Conservation (phyloP, 1,284 basidiomycete species). For the Athelia sp. region DNA sequence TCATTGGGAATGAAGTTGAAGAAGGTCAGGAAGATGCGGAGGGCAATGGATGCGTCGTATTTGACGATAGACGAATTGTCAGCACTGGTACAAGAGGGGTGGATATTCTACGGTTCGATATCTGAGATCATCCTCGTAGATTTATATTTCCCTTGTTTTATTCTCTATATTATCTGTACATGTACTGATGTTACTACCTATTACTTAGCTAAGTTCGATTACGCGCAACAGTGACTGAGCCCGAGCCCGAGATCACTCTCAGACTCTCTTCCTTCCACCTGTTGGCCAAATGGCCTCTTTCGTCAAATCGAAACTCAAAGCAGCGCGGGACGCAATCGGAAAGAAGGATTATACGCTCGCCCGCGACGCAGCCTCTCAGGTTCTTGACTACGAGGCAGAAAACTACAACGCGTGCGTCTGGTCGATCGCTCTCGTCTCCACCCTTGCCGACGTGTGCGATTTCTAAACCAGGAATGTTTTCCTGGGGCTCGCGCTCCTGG, state of each 20-base stretch:
- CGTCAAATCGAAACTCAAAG: constrained; percentile 73
- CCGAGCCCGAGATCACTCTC: not conserved
- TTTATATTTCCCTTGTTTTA: too few species aligned
- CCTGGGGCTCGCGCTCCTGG: constrained; percentile 71
- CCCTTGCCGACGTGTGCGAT: constrained; percentile 1
- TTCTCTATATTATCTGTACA: too few species aligned
- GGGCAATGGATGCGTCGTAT: constrained; percentile 47
- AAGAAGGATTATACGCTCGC: constrained; percentile 76
- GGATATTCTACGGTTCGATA: constrained; percentile 63
- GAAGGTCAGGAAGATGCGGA: constrained; percentile 6
- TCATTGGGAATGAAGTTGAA: constrained; percentile 13
- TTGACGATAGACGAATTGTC: constrained; percentile 71
- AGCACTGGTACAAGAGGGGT: constrained; percentile 48
- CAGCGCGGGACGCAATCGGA: constrained; percentile 71
- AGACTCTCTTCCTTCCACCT: not conserved
- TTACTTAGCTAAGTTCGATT: too few species aligned
- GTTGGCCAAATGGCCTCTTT: constrained; percentile 26
- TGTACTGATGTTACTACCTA: too few species aligned
- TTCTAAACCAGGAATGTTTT: constrained; percentile 65
- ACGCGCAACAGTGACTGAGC: too few species aligned
- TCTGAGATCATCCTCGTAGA: too few species aligned
- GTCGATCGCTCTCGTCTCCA: not conserved
- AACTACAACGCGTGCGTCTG: constrained; percentile 76
- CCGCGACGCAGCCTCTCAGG: constrained; percentile 57
- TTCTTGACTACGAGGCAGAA: constrained; percentile 68